A percentile compares a stretch with the other conserved stretches of the same genome.
Conservation (phyloP, 768 basidiomycete genomes). For the Leccinum subgranulosum region DNA sequence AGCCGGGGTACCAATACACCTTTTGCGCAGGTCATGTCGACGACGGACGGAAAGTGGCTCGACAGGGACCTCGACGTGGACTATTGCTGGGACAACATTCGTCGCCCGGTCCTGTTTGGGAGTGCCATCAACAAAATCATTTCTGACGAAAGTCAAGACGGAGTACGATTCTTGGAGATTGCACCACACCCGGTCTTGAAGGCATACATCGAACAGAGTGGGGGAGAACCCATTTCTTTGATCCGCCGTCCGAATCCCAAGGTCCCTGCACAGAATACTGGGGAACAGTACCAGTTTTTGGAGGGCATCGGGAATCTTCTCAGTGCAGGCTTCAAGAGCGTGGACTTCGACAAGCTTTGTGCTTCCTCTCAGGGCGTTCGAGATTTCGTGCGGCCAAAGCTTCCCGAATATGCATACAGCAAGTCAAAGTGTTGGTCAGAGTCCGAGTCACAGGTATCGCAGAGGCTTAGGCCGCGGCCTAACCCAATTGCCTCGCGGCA, state of each 20-base stretch:
- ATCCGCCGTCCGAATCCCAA: constrained; percentile 33
- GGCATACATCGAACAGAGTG: constrained; percentile 33
- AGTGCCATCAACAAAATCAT: constrained; percentile 31
- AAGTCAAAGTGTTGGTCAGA: constrained; percentile 27
- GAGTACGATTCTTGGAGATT: constrained; percentile 31
- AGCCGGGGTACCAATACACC: constrained; percentile 19
- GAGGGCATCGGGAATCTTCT: constrained; percentile 33
- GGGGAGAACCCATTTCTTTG: constrained; percentile 28
- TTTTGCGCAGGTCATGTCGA: constrained; percentile 33
- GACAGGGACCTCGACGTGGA: constrained; percentile 25
- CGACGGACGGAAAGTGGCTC: constrained; percentile 33
- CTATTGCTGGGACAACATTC: constrained; percentile 38
- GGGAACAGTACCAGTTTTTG: constrained; percentile 32
- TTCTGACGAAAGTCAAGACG: constrained; percentile 28
- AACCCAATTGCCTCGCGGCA: constrained; percentile 36
- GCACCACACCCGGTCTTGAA: constrained; percentile 36
- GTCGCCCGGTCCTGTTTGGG: constrained; percentile 33
- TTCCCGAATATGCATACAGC: constrained; percentile 32
- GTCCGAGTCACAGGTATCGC: constrained; percentile 22
- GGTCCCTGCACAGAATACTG: constrained; percentile 29
- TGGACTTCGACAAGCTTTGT: constrained; percentile 29
- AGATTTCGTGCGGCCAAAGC: constrained; percentile 22
- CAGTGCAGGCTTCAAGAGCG: constrained; percentile 27
- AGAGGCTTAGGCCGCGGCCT: constrained; percentile 24
- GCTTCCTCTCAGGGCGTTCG: constrained; percentile 18